Percentiles rank a stretch among this genome's conserved stretches.
Conservation (phyloP, 441 rosid species). For the Erodium trifolium region DNA sequence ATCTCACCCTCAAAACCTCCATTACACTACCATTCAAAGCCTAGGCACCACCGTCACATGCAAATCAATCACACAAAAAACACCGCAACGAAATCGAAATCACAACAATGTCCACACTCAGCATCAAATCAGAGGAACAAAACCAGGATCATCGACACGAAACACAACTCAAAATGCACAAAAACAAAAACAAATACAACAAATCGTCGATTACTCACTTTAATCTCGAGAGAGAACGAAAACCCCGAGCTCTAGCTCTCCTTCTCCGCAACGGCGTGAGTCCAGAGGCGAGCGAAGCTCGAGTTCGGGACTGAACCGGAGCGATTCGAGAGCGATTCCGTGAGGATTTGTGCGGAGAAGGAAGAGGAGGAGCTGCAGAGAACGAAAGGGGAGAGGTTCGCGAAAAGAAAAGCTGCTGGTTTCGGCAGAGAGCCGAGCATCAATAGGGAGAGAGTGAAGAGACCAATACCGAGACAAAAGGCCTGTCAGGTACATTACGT, state of each 20-base stretch:
- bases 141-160: background rate
- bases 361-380: background rate
- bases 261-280: background rate
- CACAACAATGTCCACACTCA: background rate
- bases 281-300: background rate
- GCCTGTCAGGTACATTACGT: background rate
- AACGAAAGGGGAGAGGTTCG: background rate
- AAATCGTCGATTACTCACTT: background rate
- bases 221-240: background rate
- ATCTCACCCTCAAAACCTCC: conserved; percentile 6
- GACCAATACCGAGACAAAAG: conserved; percentile 8
- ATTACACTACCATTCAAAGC: background rate
- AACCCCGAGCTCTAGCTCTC: background rate
- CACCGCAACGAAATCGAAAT: background rate
- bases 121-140: background rate
- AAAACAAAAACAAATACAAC: background rate
- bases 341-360: background rate
- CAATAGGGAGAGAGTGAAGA: background rate
- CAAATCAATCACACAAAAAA: background rate
- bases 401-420: background rate
- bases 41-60: background rate
- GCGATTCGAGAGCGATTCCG: background rate
- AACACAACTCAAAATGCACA: background rate
- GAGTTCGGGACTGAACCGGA: background rate
- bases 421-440: background rate